phyloP scores from a whole-genome alignment of 2,329 filamentous ascomycete genomes.

The Botrytis fabae region DNA sequence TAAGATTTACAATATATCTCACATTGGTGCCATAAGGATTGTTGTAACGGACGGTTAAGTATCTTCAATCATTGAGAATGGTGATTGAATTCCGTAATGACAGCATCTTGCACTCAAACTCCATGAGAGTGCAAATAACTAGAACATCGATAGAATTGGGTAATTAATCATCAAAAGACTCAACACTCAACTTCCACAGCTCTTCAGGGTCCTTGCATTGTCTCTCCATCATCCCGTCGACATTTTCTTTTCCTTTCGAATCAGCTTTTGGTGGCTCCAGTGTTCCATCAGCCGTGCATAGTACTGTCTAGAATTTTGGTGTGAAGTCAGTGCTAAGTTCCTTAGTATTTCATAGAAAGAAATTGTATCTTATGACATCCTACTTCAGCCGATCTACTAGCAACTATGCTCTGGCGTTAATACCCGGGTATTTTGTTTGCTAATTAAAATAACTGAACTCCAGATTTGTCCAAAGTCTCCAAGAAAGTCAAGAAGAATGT shows the following conservation, averaged over 20 bases:
- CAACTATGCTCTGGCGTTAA: neutral
- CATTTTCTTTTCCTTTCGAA: slow-evolving; percentile 9
- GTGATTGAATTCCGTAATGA: neutral
- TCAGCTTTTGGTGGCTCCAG: slow-evolving; percentile 16
- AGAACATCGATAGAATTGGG: neutral
- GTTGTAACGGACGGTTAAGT: neutral
- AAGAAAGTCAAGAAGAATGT: neutral
- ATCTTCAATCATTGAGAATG: neutral
- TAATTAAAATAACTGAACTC: neutral
- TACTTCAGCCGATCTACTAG: too few species aligned
- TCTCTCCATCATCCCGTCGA: slow-evolving; percentile 19
- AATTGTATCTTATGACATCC: neutral
- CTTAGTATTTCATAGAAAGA: neutral
- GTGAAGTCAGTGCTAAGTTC: neutral
- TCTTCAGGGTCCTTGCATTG: slow-evolving; percentile 8
- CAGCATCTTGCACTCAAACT: neutral
- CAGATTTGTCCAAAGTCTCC: neutral
- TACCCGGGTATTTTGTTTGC: too few species aligned
- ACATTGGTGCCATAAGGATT: neutral
- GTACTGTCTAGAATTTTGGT: neutral
- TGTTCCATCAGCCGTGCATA: slow-evolving; percentile 19
- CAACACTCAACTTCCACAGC: slow-evolving; percentile 13
- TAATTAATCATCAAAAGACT: neutral
- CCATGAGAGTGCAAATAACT: neutral
- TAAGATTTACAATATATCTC: neutral